Percentiles rank a stretch among this genome's conserved stretches.
These are phyloP conservation scores for Leccinum incarnatum DNA, from an alignment of 768 basidiomycete species.

Conservation along the genomic window DNA sequence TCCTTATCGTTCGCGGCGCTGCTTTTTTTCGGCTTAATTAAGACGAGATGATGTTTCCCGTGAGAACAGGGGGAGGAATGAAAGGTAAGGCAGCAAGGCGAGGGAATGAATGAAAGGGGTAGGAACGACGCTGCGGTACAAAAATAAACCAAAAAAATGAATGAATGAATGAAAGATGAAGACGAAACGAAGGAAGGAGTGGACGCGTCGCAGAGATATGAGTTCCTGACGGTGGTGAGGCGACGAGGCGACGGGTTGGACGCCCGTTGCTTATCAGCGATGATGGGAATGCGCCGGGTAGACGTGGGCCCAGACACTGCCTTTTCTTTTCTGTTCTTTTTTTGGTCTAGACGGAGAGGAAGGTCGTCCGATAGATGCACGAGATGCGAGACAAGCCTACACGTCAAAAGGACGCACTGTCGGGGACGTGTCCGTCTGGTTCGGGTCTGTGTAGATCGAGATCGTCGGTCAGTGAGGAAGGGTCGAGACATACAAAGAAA, in stretches of 20 bases:
- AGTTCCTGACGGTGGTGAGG: slow-evolving; percentile 1
- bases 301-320: slow-evolving; percentile 10
- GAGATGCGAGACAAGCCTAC: background rate
- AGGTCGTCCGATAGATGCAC: background rate
- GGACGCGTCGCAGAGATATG: slow-evolving; percentile 1
- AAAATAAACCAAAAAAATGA: slow-evolving; percentile 5
- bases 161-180: background rate
- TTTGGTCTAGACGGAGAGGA: background rate
- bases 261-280: slow-evolving; percentile 6
- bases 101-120: background rate
- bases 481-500: background rate
- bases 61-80: background rate
- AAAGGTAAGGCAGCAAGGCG: background rate
- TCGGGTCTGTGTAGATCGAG: slow-evolving; percentile 6
- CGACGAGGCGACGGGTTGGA: background rate
- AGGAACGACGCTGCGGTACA: background rate
- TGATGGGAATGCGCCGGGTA: background rate
- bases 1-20: background rate
- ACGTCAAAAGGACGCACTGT: background rate
- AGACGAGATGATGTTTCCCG: background rate
- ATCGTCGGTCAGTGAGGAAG: background rate
- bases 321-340: background rate
- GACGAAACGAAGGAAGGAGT: background rate
- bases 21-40: background rate
- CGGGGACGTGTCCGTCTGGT: slow-evolving; percentile 1